Evolutionary conservation across 2,329 filamentous ascomycete genomes (phyloP), one percentile per base, ranked within the genome.

Genomic region (Beauveria caledonica): DNA sequence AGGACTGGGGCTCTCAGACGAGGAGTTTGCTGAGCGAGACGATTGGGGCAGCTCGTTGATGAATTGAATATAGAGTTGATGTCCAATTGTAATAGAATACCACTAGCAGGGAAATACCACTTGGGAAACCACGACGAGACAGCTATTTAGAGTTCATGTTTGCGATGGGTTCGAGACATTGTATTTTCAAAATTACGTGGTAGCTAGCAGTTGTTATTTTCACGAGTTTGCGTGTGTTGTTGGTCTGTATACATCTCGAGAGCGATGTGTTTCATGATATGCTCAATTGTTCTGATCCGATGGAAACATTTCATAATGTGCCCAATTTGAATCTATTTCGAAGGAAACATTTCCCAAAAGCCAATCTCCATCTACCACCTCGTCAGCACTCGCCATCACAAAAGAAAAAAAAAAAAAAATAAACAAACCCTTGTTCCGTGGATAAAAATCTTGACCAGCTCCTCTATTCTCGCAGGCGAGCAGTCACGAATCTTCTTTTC

Each of bases 361-460:
- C 78, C 78, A 67, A 80, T 79, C 62, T 81, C 79, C 77, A 81
- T 79, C 78, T 81, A 33, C 8, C 1, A 1, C 17, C 4, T 1
- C 10, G 9, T 2, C 21, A 27, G 4, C 7, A 50, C 3, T 45
- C 15, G 21, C 17, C 5, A 1, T 33, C 17, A 7, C 5, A 5
- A 36, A 13, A 7, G 5, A 19, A 9, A 17, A 19, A 17, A 21
- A 7, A 33, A n/a, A 17, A n/a, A 33, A 17, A 17, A 36, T 36
- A 36, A 52, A 70, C 81, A 74, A 72, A 90, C 89, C 78, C 87
- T 89, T 17, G 91, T 95, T n/a, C 88, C 90, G 66, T 92, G 88
- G 51, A 92, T 84, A 69, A 97, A 97, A 55, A 97, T 90, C 64
- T 83, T 80, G 50, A 93, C 85, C 54, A 97, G 76, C 70, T 96